Conservation (phyloP, 2,329 filamentous ascomycete species). For the Dothidotthia symphoricarpi region DNA sequence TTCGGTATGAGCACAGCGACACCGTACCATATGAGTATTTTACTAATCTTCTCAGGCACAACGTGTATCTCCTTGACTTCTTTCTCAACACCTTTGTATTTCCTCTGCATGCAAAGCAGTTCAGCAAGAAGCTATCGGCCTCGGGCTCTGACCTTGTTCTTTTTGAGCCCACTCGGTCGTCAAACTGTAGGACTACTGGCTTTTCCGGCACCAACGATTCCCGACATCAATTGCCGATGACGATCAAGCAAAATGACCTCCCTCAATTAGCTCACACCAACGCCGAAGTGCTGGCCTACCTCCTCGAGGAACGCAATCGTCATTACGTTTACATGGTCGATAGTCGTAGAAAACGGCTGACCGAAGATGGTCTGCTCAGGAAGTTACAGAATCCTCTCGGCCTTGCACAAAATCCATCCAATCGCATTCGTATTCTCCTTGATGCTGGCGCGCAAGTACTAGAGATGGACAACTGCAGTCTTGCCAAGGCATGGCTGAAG, state of each 20-base stretch:
- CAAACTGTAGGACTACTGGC: constrained; percentile 55
- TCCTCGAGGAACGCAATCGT: constrained; percentile 55
- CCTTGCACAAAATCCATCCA: neutral
- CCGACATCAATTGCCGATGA: constrained; percentile 58
- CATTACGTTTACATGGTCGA: constrained; percentile 44
- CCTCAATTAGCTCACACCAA: constrained; percentile 58
- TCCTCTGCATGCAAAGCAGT: constrained; percentile 63
- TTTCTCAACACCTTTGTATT: constrained; percentile 67
- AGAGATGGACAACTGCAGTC: constrained; percentile 56
- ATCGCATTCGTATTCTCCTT: constrained; percentile 56
- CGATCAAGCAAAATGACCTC: constrained; percentile 62
- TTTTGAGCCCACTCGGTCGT: constrained; percentile 19
- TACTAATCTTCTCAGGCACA: constrained; percentile 43
- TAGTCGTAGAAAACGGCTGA: constrained; percentile 38
- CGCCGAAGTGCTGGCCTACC: constrained; percentile 60
- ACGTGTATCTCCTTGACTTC: constrained; percentile 60
- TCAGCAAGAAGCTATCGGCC: constrained; percentile 60
- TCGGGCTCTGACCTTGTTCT: constrained; percentile 68
- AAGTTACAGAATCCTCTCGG: constrained; percentile 33
- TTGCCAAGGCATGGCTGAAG: constrained; percentile 54
- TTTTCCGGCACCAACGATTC: constrained; percentile 74
- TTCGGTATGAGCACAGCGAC: constrained; percentile 18
- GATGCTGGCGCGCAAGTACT: constrained; percentile 65
- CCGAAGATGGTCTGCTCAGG: constrained; percentile 48
- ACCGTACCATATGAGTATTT: neutral